phyloP scores from a whole-genome alignment of 164 flowering plant genomes.

The Cinnamomum chago region DNA sequence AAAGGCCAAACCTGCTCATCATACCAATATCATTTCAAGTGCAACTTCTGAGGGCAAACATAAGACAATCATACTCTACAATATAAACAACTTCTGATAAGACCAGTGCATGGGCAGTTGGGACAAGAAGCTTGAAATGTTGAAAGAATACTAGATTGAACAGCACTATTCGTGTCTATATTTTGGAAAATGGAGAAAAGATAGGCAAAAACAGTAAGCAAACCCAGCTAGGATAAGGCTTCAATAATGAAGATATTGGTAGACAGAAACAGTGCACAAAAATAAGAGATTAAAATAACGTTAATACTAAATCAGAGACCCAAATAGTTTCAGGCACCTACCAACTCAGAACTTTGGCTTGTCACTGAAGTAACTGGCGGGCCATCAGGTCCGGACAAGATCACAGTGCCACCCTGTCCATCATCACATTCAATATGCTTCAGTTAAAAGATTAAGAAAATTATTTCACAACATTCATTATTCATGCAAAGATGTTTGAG shows the following conservation, averaged over 20 bases:
- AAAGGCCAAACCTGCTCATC: too few species aligned
- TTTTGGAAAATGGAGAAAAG: too few species aligned
- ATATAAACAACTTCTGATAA: too few species aligned
- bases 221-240: too few species aligned
- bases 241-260: neutral
- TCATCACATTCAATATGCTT: slow-evolving; percentile 15
- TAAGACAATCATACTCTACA: too few species aligned
- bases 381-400: slow-evolving; percentile 95
- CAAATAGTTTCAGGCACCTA: slow-evolving; percentile 21
- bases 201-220: too few species aligned
- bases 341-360: slow-evolving; percentile 89
- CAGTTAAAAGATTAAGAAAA: neutral
- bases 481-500: neutral
- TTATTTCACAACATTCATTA: neutral
- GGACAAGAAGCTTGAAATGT: too few species aligned
- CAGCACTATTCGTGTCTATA: too few species aligned
- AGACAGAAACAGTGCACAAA: neutral
- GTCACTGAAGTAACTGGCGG: slow-evolving; percentile 89
- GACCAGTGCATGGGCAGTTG: too few species aligned
- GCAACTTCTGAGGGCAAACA: too few species aligned
- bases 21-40: too few species aligned
- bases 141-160: too few species aligned
- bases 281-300: neutral
- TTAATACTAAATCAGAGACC: neutral
- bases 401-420: slow-evolving; percentile 84